A percentile compares a stretch with the other conserved stretches of the same genome.
Conservation (phyloP, 805 yeast genomes). For the Saccharomycopsis capsularis region DNA sequence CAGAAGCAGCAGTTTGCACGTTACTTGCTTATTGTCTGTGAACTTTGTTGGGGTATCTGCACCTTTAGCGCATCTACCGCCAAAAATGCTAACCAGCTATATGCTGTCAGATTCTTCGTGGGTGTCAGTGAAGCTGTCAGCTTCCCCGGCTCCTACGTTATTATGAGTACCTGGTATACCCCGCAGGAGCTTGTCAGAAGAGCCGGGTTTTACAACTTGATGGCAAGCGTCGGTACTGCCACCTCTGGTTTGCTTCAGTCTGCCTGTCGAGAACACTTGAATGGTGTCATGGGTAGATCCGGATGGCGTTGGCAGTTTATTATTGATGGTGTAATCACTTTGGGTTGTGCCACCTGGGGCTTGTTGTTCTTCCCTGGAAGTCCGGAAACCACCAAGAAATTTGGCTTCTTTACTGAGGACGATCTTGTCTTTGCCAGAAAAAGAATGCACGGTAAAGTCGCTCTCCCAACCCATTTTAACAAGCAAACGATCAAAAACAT, state of each 20-base stretch:
- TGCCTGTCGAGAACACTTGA: slow-evolving; percentile 27
- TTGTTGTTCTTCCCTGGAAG: slow-evolving; percentile 34
- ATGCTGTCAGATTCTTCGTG: slow-evolving; percentile 35
- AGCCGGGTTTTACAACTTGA: slow-evolving; percentile 26
- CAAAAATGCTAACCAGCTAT: slow-evolving; percentile 31
- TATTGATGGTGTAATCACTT: slow-evolving; percentile 40
- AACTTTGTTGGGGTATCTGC: slow-evolving; percentile 21
- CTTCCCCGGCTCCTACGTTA: slow-evolving; percentile 35
- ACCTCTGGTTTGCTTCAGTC: slow-evolving; percentile 25
- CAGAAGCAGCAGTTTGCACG: slow-evolving; percentile 38
- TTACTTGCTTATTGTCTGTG: slow-evolving; percentile 45
- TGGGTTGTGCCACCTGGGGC: slow-evolving; percentile 33
- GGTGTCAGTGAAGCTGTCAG: slow-evolving; percentile 25
- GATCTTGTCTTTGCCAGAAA: not conserved
- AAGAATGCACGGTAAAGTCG: not conserved
- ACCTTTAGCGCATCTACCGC: slow-evolving; percentile 22
- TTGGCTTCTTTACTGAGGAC: not conserved
- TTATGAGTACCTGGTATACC: slow-evolving; percentile 35
- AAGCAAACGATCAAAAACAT: not conserved
- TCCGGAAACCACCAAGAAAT: slow-evolving; percentile 25
- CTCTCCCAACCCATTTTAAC: not conserved
- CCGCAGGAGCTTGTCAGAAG: slow-evolving; percentile 37
- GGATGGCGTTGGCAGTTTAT: slow-evolving; percentile 50
- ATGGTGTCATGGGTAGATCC: slow-evolving; percentile 30
- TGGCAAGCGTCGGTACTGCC: slow-evolving; percentile 33